Evolutionary conservation across 2,329 filamentous ascomycete genomes (phyloP), one percentile per base, ranked within the genome.

Genomic region (Lachnellula subtilissima): DNA sequence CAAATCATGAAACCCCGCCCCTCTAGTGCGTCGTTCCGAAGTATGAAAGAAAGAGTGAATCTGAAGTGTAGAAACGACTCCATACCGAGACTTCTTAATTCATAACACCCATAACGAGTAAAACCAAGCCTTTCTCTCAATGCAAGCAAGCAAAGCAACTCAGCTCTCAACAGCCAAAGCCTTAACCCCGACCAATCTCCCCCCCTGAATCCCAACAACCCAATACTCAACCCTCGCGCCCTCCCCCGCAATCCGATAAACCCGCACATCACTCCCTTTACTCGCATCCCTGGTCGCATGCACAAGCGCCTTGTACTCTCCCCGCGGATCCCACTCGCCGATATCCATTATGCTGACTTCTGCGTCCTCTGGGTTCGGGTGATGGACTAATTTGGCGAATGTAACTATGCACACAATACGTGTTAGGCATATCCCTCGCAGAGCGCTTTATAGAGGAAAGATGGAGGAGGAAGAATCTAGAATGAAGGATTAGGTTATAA

Each of bases 201-300:
- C 80, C 50, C 74, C 73, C 66, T 86, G 79, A 63, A 87, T 70
- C 22, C 82, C 83, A 48, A 96, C 75, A 56, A 96, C 75, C 80
- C 86, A 96, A 72, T 96, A 96, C 73, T 95, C 89, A 14, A 79
- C 78, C 68, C 87, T 80, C 25, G 85, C 83, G 12, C 76, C 75
- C 46, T 81, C 84, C 64, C 82, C 76, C 56, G 78, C 75, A 8
- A 95, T 83, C 52, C 82, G 78, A 67, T 94, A 96, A 22, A 96
- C 85, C 68, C 86, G 83, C 52, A 93, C 82, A 61, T 89, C 85
- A 58, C 78, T 80, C 2, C 87, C 83, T 68, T 79, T 76, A 14
- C 61, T 62, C n/a, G 80, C 85, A 69, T 83, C 76, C 61, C 80
- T 79, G 49, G 92, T 86, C 14, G 88, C 88, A 37, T 88, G 81